phyloP scores from a whole-genome alignment of 805 yeast species.

The Candida orba region DNA sequence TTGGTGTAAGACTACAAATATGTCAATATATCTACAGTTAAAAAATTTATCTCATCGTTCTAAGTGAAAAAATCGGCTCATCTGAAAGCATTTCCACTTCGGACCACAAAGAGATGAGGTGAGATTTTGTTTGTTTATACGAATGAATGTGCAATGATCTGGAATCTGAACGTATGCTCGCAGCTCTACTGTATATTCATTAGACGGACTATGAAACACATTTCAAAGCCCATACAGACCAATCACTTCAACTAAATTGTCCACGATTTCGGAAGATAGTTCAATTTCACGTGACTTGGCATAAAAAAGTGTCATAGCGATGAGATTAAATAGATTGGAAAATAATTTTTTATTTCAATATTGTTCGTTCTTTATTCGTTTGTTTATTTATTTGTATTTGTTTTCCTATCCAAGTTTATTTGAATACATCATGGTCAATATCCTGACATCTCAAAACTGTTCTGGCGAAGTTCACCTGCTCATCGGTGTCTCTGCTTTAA shows the following conservation, averaged over 20 bases:
- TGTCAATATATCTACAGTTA: too few relatives aligned
- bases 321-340: not conserved
- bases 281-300: conserved; percentile 4
- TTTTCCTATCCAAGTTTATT: too few relatives aligned
- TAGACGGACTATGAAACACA: not conserved
- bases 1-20: too few relatives aligned
- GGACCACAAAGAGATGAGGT: not conserved
- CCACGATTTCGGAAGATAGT: not conserved
- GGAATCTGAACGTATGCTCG: too few relatives aligned
- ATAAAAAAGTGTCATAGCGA: not conserved
- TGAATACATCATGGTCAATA: not conserved
- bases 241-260: not conserved
- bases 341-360: not conserved
- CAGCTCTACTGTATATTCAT: too few relatives aligned
- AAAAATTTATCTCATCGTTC: not conserved
- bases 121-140: too few relatives aligned
- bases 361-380: not conserved
- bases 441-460: conserved; percentile 29
- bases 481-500: conserved; percentile 43
- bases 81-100: not conserved
- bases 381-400: too few relatives aligned
- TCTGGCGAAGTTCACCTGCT: conserved; percentile 49
- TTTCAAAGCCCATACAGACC: conserved; percentile 2
- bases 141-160: too few relatives aligned
- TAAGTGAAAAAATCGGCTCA: conserved; percentile 1